These are phyloP conservation scores for Arthrobotrys sphaeroides DNA, from an alignment of 2,329 filamentous ascomycete genomes.

Conservation along the genomic window DNA sequence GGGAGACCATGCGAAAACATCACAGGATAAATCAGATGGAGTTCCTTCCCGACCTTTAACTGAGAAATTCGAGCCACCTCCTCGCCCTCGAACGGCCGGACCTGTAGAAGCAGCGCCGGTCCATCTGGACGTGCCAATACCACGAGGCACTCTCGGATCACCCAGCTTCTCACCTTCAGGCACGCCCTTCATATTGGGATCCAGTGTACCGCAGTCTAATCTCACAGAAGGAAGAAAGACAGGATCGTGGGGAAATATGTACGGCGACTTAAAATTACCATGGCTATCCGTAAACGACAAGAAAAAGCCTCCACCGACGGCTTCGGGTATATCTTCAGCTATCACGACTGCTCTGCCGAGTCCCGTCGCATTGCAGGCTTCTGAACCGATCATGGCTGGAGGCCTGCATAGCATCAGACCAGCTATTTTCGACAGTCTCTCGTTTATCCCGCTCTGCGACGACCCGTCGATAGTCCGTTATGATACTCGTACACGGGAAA, in stretches of 20 bases:
- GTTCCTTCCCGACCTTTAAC: slow-evolving; percentile 45
- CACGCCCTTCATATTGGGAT: slow-evolving; percentile 58
- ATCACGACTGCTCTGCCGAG: slow-evolving; percentile 62
- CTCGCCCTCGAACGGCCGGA: slow-evolving; percentile 57
- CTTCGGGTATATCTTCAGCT: slow-evolving; percentile 55
- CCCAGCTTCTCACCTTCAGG: slow-evolving; percentile 58
- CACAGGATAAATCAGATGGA: slow-evolving; percentile 41
- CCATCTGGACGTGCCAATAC: slow-evolving; percentile 58
- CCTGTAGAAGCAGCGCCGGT: slow-evolving; percentile 55
- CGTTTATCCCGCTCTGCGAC: slow-evolving; percentile 80
- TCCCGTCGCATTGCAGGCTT: slow-evolving; percentile 59
- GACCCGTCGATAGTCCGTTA: slow-evolving; percentile 84
- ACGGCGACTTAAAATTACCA: slow-evolving; percentile 56
- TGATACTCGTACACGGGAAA: slow-evolving; percentile 73
- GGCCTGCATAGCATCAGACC: slow-evolving; percentile 70
- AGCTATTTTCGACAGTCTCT: slow-evolving; percentile 82
- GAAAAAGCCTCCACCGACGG: slow-evolving; percentile 52
- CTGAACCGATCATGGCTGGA: slow-evolving; percentile 65
- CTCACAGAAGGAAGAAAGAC: slow-evolving; percentile 56
- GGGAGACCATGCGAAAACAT: slow-evolving; percentile 45
- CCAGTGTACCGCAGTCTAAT: slow-evolving; percentile 57
- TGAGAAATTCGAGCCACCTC: slow-evolving; percentile 52
- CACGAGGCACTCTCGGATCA: slow-evolving; percentile 58
- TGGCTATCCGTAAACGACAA: slow-evolving; percentile 54
- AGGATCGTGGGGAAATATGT: slow-evolving; percentile 56